phyloP scores from a whole-genome alignment of 805 yeast genomes.

The Schizosaccharomyces lindneri region DNA sequence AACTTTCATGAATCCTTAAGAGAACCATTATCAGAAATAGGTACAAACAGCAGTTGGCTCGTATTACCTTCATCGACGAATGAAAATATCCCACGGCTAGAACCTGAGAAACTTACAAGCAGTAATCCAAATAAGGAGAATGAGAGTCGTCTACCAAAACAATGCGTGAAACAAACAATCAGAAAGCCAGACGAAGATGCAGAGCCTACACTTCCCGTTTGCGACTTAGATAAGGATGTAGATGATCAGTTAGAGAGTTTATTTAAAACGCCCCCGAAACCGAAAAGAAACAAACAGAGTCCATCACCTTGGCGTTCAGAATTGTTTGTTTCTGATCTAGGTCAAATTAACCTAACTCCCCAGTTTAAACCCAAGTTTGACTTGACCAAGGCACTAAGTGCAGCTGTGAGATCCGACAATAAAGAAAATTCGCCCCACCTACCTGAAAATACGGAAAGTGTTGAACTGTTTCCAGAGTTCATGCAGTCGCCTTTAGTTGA shows the following conservation, averaged over 20 bases:
- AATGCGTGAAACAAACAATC: neutral
- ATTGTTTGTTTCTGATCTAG: neutral
- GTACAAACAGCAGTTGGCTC: neutral
- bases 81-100: neutral
- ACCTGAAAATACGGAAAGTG: neutral
- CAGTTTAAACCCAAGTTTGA: neutral
- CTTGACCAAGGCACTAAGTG: neutral
- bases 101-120: no score
- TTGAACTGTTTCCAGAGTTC: neutral
- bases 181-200: neutral
- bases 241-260: neutral
- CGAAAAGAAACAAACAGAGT: neutral
- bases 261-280: neutral
- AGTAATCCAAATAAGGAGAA: neutral
- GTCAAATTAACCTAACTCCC: neutral
- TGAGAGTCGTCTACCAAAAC: neutral
- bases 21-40: neutral
- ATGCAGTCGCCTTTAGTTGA: neutral
- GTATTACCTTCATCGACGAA: neutral
- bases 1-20: neutral
- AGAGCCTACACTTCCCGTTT: neutral
- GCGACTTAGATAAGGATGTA: neutral
- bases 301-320: slow-evolving; percentile 1
- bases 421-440: neutral
- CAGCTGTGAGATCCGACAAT: neutral